These are phyloP conservation scores for Kwoniella dejecticola DNA, from an alignment of 768 basidiomycete genomes.

Conservation along the genomic window DNA sequence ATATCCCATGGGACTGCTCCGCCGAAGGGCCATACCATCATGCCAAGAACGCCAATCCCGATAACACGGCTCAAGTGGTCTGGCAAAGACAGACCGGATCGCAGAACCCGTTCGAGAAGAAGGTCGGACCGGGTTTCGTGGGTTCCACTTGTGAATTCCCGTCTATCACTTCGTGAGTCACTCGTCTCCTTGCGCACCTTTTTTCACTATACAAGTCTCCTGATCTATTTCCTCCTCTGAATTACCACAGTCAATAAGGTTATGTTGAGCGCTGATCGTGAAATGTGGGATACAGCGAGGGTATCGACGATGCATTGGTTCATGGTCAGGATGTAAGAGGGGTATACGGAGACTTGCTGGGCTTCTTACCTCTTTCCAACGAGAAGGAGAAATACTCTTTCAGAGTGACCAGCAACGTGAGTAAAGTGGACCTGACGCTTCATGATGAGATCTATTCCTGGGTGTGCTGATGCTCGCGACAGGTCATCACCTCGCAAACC, in stretches of 20 bases:
- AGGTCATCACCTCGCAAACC: slow-evolving; percentile 35
- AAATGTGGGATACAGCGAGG: no score
- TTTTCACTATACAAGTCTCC: no score
- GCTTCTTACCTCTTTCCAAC: slow-evolving; percentile 31
- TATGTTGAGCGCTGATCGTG: no score
- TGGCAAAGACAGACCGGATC: slow-evolving; percentile 34
- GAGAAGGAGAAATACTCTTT: slow-evolving; percentile 32
- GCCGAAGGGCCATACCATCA: slow-evolving; percentile 27
- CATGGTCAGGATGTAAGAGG: slow-evolving; percentile 37
- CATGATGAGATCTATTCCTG: neutral
- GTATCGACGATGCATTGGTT: slow-evolving; percentile 21
- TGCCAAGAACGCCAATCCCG: slow-evolving; percentile 12
- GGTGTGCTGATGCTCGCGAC: neutral
- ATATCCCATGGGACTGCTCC: slow-evolving; percentile 36
- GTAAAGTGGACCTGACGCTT: neutral
- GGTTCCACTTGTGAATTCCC: slow-evolving; percentile 44
- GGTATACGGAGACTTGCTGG: slow-evolving; percentile 37
- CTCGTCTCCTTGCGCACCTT: neutral
- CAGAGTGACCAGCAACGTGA: slow-evolving; percentile 41
- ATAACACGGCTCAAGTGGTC: slow-evolving; percentile 22
- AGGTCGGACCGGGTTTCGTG: slow-evolving; percentile 28
- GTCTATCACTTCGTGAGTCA: slow-evolving; percentile 27
- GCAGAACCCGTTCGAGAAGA: slow-evolving; percentile 31
- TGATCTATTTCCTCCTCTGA: no score
- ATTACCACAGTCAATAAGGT: no score